A percentile compares a stretch with the other conserved stretches of the same genome.
Evolutionary conservation across 2,329 filamentous ascomycete species (phyloP).

Genomic region (Clonostachys byssicola): DNA sequence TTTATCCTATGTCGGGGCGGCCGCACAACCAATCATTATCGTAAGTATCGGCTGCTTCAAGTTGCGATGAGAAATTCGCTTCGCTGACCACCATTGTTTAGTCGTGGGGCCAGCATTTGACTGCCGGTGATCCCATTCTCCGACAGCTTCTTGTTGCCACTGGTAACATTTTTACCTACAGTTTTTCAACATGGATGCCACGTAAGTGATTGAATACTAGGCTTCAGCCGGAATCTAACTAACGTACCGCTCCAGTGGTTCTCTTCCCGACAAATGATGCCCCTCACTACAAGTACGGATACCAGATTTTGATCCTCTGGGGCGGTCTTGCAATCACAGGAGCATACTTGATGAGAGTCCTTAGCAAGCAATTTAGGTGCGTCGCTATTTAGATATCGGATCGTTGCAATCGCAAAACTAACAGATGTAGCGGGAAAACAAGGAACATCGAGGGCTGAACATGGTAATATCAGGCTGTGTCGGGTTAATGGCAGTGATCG

Average conservation of each 20-base stretch:
- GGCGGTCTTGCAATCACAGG: constrained; percentile 16
- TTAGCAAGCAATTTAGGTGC: not conserved
- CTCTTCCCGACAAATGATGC: constrained; percentile 25
- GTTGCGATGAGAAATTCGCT: not conserved
- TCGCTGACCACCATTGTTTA: not conserved
- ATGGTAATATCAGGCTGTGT: too few relatives aligned
- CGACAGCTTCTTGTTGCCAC: not conserved
- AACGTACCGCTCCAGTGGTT: constrained; percentile 3
- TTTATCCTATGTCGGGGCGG: constrained; percentile 9
- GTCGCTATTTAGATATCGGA: too few relatives aligned
- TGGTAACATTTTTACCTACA: not conserved
- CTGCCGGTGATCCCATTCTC: not conserved
- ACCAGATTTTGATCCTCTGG: constrained; percentile 23
- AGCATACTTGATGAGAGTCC: not conserved
- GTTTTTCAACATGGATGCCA: not conserved
- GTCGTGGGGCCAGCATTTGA: not conserved
- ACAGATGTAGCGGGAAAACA: too few relatives aligned
- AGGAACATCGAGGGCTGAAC: too few relatives aligned
- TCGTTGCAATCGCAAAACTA: too few relatives aligned
- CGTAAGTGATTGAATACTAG: not conserved
- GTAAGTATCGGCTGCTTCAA: constrained; percentile 3
- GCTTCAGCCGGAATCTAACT: not conserved
- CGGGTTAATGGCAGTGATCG: too few relatives aligned
- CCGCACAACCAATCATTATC: constrained; percentile 14
- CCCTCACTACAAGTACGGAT: constrained; percentile 24